Percentiles rank a stretch among this genome's conserved stretches.
Conservation (phyloP, 352 stramenopile species). For the Globisporangium okanoganense region DNA sequence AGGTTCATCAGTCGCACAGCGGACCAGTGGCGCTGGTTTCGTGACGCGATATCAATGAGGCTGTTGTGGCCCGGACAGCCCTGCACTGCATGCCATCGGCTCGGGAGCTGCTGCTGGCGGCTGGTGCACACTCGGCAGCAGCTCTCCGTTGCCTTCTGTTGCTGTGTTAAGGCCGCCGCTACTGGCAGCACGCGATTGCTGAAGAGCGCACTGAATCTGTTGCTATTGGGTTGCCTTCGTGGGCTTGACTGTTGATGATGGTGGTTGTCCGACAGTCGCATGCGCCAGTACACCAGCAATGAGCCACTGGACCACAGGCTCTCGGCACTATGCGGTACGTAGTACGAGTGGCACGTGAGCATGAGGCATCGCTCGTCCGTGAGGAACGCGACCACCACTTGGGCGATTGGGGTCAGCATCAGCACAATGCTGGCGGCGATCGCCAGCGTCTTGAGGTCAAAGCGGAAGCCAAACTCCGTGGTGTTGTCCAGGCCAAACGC, state of each 20-base stretch:
- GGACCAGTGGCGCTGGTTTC: constrained; percentile 4
- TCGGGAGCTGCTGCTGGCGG: not conserved
- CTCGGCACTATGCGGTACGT: constrained; percentile 2
- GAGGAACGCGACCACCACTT: not conserved
- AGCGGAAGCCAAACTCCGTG: constrained; percentile 13
- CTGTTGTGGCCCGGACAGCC: not conserved
- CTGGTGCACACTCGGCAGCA: not conserved
- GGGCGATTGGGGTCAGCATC: not conserved
- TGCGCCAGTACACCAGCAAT: constrained; percentile 1
- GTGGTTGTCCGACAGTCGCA: not conserved
- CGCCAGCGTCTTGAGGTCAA: constrained; percentile 8
- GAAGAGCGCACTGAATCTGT: not conserved
- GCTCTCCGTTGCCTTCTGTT: not conserved
- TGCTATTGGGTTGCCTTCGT: not conserved
- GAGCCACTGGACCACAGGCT: not conserved
- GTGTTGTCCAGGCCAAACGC: constrained; percentile 2
- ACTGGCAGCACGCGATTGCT: not conserved
- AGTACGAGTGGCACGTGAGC: constrained; percentile 6
- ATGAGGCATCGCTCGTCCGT: not conserved
- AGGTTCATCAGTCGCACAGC: constrained; percentile 11
- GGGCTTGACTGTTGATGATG: not conserved
- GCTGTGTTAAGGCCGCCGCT: not conserved
- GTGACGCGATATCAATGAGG: constrained; percentile 3
- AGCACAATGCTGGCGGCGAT: not conserved
- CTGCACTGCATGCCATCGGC: not conserved